Evolutionary conservation across 805 yeast species (phyloP), one percentile per base, ranked within the genome.

Genomic region (Torulaspora microellipsoides): DNA sequence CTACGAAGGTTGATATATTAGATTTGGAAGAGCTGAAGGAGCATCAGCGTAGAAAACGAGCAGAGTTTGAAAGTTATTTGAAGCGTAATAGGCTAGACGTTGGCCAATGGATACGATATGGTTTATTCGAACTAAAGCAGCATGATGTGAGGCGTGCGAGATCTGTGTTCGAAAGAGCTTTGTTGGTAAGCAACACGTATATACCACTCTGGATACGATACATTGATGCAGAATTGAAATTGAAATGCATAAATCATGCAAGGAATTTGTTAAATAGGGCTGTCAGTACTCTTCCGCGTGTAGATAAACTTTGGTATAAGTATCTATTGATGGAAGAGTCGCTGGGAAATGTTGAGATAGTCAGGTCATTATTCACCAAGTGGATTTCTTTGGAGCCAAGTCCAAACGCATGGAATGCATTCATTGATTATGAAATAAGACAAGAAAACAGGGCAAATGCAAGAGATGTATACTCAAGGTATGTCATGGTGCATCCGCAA

Each of bases 101-200:
- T 56, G 83, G 87, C 1, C 95, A 89, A 60, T 93, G 98, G 96
- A 73, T 87, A 60, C 71, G 96, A 43, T 93, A 91, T 62, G 98
- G 96, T 0, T 77, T 76, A 46, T 87, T 89, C 77, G 99, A 91
- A 64, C 62, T 81, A 3, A 84, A 83, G 4, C 91, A 86, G 53
- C 83, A 80, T 47, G 95, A 91, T 56, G 72, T 77, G 47, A 71
- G 77, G 14, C 70, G 97, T 15, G 95, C 95, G 0, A 70, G 98
- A 43, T 85, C 96, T 0, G 72, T 93, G 5, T 85, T 84, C 65
- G 99, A 91, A 62, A 71, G 98, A 40, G 95, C 95, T 0, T 60
- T 91, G 27, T 83, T 80, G 40, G 87, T 86, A 8, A 84, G 87
- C 55, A 76, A 78, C 12, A 77, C 81, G 25, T 80, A 83, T 59